Conservation (phyloP, 345 rosid species). For the Populus nigra region DNA sequence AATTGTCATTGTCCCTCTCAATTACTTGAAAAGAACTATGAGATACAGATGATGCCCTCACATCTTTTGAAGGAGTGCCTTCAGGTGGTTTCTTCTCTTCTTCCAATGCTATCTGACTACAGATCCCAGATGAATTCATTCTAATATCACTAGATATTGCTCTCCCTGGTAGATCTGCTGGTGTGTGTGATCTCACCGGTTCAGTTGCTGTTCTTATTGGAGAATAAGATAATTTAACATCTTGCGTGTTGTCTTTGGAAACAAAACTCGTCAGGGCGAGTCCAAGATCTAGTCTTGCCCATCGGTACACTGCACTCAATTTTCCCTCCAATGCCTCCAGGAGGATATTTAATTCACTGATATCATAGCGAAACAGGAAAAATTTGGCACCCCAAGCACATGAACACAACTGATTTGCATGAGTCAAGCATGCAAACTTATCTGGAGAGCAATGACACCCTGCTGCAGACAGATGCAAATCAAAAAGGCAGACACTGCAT, state of each 20-base stretch:
- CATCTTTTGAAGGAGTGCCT: slow-evolving; percentile 30
- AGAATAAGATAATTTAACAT: slow-evolving; percentile 38
- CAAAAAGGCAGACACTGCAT: slow-evolving; percentile 82
- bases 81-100: slow-evolving; percentile 32
- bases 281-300: slow-evolving; percentile 98
- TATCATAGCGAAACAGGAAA: slow-evolving; percentile 84
- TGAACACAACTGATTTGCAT: slow-evolving; percentile 77
- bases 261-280: slow-evolving; percentile 62
- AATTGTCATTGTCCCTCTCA: slow-evolving; percentile 20
- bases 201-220: slow-evolving; percentile 33
- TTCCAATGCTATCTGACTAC: slow-evolving; percentile 21
- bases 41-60: slow-evolving; percentile 23
- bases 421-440: slow-evolving; percentile 83
- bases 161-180: slow-evolving; percentile 34
- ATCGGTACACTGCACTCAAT: slow-evolving; percentile 86
- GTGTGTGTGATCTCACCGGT: slow-evolving; percentile 38
- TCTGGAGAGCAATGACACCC: slow-evolving; percentile 94
- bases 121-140: slow-evolving; percentile 21
- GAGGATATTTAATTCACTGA: slow-evolving; percentile 77
- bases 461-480: slow-evolving; percentile 96
- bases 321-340: slow-evolving; percentile 97
- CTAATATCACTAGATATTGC: slow-evolving; percentile 33
- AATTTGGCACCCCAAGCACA: slow-evolving; percentile 66
- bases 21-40: slow-evolving; percentile 16
- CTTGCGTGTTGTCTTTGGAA: slow-evolving; percentile 41